Evolutionary conservation across 305 asterid species (phyloP).

Genomic region (Fraxinus paxiana): DNA sequence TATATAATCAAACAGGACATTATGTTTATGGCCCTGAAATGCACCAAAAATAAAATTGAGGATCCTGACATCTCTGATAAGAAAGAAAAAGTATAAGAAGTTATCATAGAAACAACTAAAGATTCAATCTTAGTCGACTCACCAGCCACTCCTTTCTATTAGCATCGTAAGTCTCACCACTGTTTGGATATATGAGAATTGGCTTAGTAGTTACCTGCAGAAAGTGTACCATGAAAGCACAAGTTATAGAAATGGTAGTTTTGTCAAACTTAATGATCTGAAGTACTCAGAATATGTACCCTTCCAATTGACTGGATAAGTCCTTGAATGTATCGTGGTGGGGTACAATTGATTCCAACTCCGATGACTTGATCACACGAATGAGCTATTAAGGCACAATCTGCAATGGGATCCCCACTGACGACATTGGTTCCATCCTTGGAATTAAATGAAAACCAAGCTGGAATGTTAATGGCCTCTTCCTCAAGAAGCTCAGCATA

Average conservation of each 20-base stretch:
- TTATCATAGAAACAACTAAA: background rate
- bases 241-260: background rate
- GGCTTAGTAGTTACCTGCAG: conserved; percentile 69
- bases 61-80: background rate
- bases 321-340: conserved; percentile 59
- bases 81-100: background rate
- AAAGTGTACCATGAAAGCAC: background rate
- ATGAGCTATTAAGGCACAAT: conserved; percentile 58
- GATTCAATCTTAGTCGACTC: conserved; percentile 9
- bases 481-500: conserved; percentile 70
- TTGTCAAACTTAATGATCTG: background rate
- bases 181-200: conserved; percentile 73
- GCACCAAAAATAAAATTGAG: background rate
- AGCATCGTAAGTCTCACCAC: conserved; percentile 74
- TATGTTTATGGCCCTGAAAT: too few relatives aligned
- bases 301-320: conserved; percentile 50
- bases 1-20: background rate
- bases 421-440: conserved; percentile 58
- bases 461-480: conserved; percentile 41
- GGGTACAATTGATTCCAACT: conserved; percentile 36
- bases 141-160: conserved; percentile 75
- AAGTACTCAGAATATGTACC: conserved; percentile 25
- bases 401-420: conserved; percentile 55
- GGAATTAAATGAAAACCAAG: conserved; percentile 74
- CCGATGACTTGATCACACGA: conserved; percentile 39